phyloP scores from a whole-genome alignment of 176 grass and related monocot species.

The Aechmea fasciata region DNA sequence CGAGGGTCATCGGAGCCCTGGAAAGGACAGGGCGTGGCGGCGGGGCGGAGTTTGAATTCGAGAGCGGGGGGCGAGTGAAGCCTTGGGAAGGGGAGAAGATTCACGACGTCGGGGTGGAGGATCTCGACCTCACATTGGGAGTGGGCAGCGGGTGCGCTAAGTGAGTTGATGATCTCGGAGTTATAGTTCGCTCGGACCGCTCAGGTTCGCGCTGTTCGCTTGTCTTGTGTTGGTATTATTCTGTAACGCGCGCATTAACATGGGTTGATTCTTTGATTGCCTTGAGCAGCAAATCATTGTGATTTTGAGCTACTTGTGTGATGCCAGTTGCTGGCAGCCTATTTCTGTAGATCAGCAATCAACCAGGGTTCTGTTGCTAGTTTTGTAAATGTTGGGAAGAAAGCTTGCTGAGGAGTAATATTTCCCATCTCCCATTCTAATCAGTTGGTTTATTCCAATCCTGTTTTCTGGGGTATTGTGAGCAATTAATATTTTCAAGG shows the following conservation, averaged over 20 bases:
- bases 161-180: not conserved
- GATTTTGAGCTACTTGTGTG: not conserved
- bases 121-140: constrained; percentile 66
- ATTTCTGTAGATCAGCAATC: not conserved
- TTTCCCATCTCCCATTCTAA: not conserved
- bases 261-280: not conserved
- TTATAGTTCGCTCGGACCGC: not conserved
- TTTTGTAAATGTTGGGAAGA: constrained; percentile 1
- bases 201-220: not conserved
- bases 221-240: not conserved
- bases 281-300: not conserved
- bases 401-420: not conserved
- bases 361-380: not conserved
- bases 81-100: constrained; percentile 93
- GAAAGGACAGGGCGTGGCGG: constrained; percentile 14
- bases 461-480: not conserved
- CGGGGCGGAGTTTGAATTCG: constrained; percentile 70
- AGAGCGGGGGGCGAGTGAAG: constrained; percentile 50
- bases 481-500: not conserved
- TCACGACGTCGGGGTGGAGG: constrained; percentile 84
- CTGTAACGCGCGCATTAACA: not conserved
- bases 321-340: not conserved
- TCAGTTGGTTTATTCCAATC: not conserved
- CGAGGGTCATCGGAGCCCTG: constrained; percentile 23
- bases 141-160: not conserved